Evolutionary conservation across 257 asterid genomes (phyloP), one percentile per base, ranked within the genome.

Genomic region (Schizonepeta tenuifolia): DNA sequence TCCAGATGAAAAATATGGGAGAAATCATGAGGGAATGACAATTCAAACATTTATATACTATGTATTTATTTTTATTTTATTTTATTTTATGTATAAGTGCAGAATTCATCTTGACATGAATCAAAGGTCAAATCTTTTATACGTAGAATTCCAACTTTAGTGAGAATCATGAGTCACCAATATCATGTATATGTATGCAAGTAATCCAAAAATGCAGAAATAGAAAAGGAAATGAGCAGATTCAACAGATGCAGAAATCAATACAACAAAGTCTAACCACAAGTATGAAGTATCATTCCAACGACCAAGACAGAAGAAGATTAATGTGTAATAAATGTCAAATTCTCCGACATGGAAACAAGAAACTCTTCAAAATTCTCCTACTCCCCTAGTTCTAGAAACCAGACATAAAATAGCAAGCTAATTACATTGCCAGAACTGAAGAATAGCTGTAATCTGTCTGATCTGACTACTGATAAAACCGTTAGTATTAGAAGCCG

Each of bases 151-250:
- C 66, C 47, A 15, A 31, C 43, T 58, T 28, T 12, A 6, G 36
- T 31, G 7, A 31, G 36, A 31, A 31, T 4, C 0, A 31, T 31
- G 36, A 31, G 36, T 31, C 36, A 28, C 33, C 12, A 5, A 17
- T 7, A n/a, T n/a, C n/a, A n/a, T n/a, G n/a, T n/a, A n/a, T n/a
- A 24, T 24, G 33, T 13, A 7, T 59, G 13, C 17, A n/a, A n/a
- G 67, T 17, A 60, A 35, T 46, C 59, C 73, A 69, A 36, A 1
- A 53, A 35, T n/a, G 22, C 14, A 18, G 63, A 67, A 68, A 53
- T 15, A 2, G 1, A 18, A 17, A 49, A 1, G 15, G 15, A 47
- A 14, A 7, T 15, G 54, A 47, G 54, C 54, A 47, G 3, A 47
- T 47, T 53, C 31, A 53, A 24, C 59, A 55, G 7, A 55, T 21